These are phyloP conservation scores for Saccharum spontaneum DNA, from an alignment of 176 grass and related monocot species.

Conservation along the genomic window DNA sequence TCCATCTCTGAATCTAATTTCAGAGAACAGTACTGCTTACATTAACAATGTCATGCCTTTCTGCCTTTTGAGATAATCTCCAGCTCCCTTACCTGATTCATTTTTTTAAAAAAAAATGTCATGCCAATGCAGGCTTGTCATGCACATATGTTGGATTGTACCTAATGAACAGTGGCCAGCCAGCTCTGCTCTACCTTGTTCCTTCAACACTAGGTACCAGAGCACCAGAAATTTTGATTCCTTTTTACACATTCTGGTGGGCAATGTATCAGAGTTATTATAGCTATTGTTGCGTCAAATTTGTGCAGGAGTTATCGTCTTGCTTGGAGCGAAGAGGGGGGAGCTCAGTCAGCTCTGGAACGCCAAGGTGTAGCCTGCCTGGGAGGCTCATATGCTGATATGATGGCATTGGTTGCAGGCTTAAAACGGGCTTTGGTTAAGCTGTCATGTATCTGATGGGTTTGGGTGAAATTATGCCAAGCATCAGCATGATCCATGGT, in stretches of 20 bases:
- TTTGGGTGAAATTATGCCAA: background rate
- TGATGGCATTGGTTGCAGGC: background rate
- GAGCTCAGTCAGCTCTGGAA: constrained; percentile 82
- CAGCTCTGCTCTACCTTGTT: constrained; percentile 94
- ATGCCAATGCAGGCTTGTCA: constrained; percentile 64
- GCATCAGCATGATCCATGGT: background rate
- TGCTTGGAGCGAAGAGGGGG: constrained; percentile 64
- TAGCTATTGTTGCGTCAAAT: background rate
- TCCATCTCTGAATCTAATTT: constrained; percentile 9
- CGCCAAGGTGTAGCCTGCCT: constrained; percentile 32
- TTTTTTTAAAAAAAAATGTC: background rate
- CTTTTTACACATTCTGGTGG: background rate
- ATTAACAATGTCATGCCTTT: background rate
- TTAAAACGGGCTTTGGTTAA: background rate
- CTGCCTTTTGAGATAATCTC: background rate
- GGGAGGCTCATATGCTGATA: background rate
- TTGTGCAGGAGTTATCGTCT: constrained; percentile 48
- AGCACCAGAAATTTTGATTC: background rate
- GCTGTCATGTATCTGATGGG: background rate
- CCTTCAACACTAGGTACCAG: constrained; percentile 88
- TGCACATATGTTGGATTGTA: constrained; percentile 78
- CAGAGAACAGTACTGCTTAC: background rate
- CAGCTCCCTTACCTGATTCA: background rate
- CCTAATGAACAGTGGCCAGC: constrained; percentile 89
- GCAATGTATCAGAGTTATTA: background rate